Evolutionary conservation across 1,139 yeast species (phyloP).

Genomic region (Candida tetrigidarum): DNA sequence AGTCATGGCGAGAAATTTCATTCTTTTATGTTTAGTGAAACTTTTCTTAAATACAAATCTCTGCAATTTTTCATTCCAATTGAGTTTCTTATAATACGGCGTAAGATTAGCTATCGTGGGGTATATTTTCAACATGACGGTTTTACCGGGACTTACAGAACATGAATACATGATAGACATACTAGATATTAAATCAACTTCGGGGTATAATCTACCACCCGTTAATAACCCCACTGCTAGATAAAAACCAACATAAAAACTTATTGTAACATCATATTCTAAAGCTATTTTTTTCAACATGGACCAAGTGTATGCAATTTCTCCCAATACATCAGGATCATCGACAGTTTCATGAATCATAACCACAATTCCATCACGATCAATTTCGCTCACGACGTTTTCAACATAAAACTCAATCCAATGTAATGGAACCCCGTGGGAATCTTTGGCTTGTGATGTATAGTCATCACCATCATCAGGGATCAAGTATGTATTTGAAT

Average conservation of each 20-base stretch:
- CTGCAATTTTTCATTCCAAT: conserved; percentile 13
- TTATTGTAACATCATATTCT: conserved; percentile 11
- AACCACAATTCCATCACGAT: conserved; percentile 13
- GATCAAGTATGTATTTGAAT: conserved; percentile 7
- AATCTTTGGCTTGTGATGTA: neutral
- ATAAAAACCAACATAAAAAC: conserved; percentile 13
- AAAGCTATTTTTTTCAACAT: conserved; percentile 7
- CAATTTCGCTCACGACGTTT: conserved; percentile 6
- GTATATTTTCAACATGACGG: conserved; percentile 13
- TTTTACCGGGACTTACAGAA: conserved; percentile 15
- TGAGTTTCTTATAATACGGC: conserved; percentile 12
- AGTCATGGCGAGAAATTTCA: conserved; percentile 15
- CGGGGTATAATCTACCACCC: conserved; percentile 16
- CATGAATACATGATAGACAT: conserved; percentile 14
- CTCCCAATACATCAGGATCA: conserved; percentile 13
- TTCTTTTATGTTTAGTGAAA: conserved; percentile 3
- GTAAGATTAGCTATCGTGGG: conserved; percentile 12
- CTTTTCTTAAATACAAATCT: conserved; percentile 12
- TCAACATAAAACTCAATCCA: conserved; percentile 16
- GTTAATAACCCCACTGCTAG: conserved; percentile 9
- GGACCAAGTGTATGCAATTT: conserved; percentile 14
- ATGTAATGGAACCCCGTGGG: conserved; percentile 11
- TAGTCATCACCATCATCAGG: conserved; percentile 3
- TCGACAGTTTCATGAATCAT: conserved; percentile 12
- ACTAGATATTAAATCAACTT: conserved; percentile 11